Percentiles rank a stretch among this genome's conserved stretches.
Conservation (phyloP, 805 yeast species). For the Starmerella stellata region DNA sequence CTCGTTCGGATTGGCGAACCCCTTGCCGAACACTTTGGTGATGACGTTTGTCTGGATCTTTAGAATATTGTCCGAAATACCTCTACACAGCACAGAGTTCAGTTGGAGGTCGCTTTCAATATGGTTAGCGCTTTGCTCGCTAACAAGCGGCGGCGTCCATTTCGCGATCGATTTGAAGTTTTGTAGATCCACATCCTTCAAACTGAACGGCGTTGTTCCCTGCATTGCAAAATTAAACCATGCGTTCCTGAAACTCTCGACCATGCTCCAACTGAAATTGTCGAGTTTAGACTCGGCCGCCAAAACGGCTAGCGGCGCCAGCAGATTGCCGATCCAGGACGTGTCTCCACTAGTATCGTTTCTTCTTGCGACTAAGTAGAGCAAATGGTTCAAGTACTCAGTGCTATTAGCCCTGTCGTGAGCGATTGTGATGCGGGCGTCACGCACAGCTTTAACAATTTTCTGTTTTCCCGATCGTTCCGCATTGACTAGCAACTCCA, state of each 20-base stretch:
- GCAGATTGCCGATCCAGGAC: conserved; percentile 32
- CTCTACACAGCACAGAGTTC: conserved; percentile 76
- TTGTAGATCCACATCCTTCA: conserved; percentile 30
- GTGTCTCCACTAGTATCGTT: conserved; percentile 41
- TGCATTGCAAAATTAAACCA: conserved; percentile 92
- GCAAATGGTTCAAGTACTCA: conserved; percentile 45
- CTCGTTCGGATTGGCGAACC: background rate
- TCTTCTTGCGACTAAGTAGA: conserved; percentile 47
- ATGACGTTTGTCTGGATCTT: conserved; percentile 18
- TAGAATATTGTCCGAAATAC: conserved; percentile 34
- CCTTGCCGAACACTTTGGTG: background rate
- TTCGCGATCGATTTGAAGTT: conserved; percentile 59
- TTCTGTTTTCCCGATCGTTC: conserved; percentile 11
- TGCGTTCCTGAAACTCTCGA: conserved; percentile 57
- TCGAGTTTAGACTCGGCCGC: background rate
- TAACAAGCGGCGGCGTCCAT: conserved; percentile 73
- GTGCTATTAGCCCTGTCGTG: conserved; percentile 7
- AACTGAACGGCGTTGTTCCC: conserved; percentile 46
- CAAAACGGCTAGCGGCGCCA: conserved; percentile 59
- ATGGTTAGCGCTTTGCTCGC: conserved; percentile 60
- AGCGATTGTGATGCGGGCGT: conserved; percentile 35
- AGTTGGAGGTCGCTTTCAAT: conserved; percentile 84
- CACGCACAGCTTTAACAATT: conserved; percentile 25
- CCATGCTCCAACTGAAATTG: conserved; percentile 40
- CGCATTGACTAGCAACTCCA: conserved; percentile 10